phyloP scores from a whole-genome alignment of 1,284 basidiomycete genomes.

The Moesziomyces parantarcticus region DNA sequence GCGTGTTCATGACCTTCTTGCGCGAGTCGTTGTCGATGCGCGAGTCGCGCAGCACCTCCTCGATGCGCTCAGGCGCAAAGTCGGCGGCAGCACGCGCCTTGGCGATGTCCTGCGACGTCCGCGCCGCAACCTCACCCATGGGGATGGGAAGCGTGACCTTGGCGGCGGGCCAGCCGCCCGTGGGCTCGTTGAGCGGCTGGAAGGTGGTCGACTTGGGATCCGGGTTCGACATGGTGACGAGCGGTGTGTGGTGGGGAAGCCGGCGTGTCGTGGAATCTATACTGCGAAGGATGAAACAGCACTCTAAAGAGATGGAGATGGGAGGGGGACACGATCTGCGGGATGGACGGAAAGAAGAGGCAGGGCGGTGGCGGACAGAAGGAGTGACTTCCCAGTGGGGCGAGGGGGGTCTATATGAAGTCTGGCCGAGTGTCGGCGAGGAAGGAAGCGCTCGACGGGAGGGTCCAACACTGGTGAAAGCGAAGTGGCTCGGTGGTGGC shows the following conservation, averaged over 20 bases:
- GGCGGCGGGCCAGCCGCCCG: conserved; percentile 31
- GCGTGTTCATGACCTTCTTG: conserved; percentile 44
- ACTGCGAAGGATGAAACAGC: background rate
- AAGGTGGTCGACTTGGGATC: conserved; percentile 47
- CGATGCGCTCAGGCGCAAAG: conserved; percentile 57
- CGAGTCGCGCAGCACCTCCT: conserved; percentile 57
- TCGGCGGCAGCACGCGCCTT: conserved; percentile 38
- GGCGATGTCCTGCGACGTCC: conserved; percentile 52
- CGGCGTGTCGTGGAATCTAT: background rate
- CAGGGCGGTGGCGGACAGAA: background rate
- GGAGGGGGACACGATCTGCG: background rate
- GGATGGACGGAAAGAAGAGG: background rate
- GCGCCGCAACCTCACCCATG: conserved; percentile 52
- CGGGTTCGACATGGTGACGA: conserved; percentile 18
- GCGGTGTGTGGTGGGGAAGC: background rate
- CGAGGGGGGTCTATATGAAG: conserved; percentile 6
- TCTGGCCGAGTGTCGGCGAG: too few relatives aligned
- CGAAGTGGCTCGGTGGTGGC: background rate
- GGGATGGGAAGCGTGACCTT: conserved; percentile 59
- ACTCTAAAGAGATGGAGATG: conserved; percentile 1
- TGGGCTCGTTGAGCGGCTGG: conserved; percentile 38
- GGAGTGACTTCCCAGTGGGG: too few relatives aligned
- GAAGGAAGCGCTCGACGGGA: background rate
- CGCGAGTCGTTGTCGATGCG: conserved; percentile 58
- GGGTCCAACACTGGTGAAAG: background rate